Percentiles rank a stretch among this genome's conserved stretches.
Conservation (phyloP, 192 early-diverging fungal genomes). For the Backusella australiensis region DNA sequence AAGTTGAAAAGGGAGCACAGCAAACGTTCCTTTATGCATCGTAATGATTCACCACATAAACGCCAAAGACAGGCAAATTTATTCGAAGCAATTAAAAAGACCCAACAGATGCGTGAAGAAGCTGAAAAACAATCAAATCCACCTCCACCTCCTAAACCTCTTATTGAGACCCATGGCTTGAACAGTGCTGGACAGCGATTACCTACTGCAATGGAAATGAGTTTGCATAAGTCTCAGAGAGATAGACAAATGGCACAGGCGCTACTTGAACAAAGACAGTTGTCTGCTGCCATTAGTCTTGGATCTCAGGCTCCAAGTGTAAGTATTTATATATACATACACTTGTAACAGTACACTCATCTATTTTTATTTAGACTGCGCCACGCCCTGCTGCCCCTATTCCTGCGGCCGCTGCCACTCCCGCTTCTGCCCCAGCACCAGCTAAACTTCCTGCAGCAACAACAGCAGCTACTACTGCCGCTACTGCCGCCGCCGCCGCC, state of each 20-base stretch:
- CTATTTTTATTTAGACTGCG: neutral
- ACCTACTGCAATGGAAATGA: constrained; percentile 52
- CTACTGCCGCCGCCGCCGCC: neutral
- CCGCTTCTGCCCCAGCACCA: neutral
- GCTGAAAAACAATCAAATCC: constrained; percentile 35
- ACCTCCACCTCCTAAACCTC: constrained; percentile 35
- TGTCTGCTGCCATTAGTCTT: constrained; percentile 39
- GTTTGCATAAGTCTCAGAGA: constrained; percentile 46
- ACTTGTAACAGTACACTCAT: neutral
- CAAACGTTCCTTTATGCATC: constrained; percentile 20
- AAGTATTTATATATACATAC: constrained; percentile 10
- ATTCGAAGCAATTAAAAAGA: constrained; percentile 60
- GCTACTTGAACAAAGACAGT: constrained; percentile 45
- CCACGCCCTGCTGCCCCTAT: constrained; percentile 18
- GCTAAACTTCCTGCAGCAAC: neutral
- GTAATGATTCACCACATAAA: constrained; percentile 29
- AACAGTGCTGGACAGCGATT: constrained; percentile 26
- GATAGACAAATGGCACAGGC: constrained; percentile 51
- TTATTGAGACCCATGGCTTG: constrained; percentile 39
- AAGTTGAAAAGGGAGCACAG: constrained; percentile 24
- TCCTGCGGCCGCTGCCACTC: neutral
- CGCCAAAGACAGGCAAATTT: constrained; percentile 52
- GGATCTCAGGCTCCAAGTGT: constrained; percentile 34
- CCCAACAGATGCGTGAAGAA: constrained; percentile 55
- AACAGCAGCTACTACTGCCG: neutral